These are phyloP conservation scores for Ustilago nuda DNA, from an alignment of 1,284 basidiomycete genomes.

Conservation along the genomic window DNA sequence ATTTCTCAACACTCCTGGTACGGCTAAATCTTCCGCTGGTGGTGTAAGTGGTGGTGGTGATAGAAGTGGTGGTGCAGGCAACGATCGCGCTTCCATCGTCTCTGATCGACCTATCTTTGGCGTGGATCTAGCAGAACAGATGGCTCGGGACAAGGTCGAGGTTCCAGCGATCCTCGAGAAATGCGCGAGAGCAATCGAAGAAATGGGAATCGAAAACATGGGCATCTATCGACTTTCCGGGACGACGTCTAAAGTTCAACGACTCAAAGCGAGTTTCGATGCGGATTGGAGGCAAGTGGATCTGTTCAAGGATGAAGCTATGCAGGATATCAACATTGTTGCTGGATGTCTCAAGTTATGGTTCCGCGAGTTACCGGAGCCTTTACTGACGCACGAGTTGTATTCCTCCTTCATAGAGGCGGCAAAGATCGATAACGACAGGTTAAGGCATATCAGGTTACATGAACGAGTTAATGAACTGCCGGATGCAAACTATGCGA, in stretches of 20 bases:
- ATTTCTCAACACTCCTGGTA: constrained; percentile 53
- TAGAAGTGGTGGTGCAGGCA: background rate
- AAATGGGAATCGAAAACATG: constrained; percentile 77
- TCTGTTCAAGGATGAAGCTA: constrained; percentile 68
- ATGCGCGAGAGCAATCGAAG: constrained; percentile 90
- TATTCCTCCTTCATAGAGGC: constrained; percentile 95
- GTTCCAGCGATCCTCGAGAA: constrained; percentile 89
- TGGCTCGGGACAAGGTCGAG: constrained; percentile 87
- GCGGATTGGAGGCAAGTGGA: constrained; percentile 67
- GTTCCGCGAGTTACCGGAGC: constrained; percentile 96
- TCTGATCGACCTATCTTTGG: constrained; percentile 76
- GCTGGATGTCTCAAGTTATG: constrained; percentile 93
- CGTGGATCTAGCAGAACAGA: constrained; percentile 89
- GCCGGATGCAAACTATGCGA: constrained; percentile 97
- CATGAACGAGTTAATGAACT: constrained; percentile 98
- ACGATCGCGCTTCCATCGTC: constrained; percentile 60
- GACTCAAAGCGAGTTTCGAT: constrained; percentile 86
- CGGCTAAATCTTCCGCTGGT: constrained; percentile 6
- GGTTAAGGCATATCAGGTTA: constrained; percentile 82
- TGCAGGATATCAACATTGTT: constrained; percentile 92
- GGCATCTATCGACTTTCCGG: constrained; percentile 95
- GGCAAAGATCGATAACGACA: constrained; percentile 82
- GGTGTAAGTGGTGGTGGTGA: background rate
- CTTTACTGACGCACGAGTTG: constrained; percentile 83
- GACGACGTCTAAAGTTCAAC: constrained; percentile 86